Conservation (phyloP, 495 filamentous ascomycete species). For the Podospora pseudoanserina region DNA sequence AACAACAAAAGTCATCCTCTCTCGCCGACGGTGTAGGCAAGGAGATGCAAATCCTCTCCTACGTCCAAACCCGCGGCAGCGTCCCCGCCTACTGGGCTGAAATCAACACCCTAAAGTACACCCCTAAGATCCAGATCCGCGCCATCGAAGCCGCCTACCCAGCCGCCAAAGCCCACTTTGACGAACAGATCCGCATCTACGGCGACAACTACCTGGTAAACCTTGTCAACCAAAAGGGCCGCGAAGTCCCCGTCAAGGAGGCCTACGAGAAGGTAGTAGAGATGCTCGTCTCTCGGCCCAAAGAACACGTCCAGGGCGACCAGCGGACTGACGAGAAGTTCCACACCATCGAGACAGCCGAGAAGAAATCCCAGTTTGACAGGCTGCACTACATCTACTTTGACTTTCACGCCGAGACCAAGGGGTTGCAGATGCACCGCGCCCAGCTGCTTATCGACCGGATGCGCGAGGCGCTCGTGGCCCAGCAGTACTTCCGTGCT, state of each 20-base stretch:
- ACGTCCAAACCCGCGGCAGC: constrained; percentile 93
- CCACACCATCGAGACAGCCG: constrained; percentile 65
- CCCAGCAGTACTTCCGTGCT: constrained; percentile 89
- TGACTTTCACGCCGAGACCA: constrained; percentile 97
- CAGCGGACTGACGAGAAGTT: constrained; percentile 70
- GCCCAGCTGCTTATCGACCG: constrained; percentile 81
- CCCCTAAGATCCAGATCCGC: constrained; percentile 81
- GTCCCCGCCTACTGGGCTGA: constrained; percentile 95
- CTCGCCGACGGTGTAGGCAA: constrained; percentile 46
- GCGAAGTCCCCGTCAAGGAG: constrained; percentile 79
- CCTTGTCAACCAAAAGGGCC: constrained; percentile 89
- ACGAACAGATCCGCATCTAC: constrained; percentile 86
- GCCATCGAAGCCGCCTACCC: constrained; percentile 75
- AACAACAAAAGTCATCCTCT: constrained; percentile 32
- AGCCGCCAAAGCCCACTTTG: constrained; percentile 80
- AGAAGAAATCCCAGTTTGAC: constrained; percentile 57
- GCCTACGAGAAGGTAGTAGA: constrained; percentile 88
- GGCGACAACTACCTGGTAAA: constrained; percentile 97
- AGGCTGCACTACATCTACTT: constrained; percentile 94
- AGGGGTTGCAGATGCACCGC: constrained; percentile 87
- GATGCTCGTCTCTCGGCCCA: constrained; percentile 63
- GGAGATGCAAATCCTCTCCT: constrained; percentile 85
- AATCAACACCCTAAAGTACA: constrained; percentile 84
- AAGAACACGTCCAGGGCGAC: constrained; percentile 57
- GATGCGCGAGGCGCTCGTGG: constrained; percentile 63